phyloP scores from a whole-genome alignment of 2,329 filamentous ascomycete genomes.

The Cladosporium halotolerans region DNA sequence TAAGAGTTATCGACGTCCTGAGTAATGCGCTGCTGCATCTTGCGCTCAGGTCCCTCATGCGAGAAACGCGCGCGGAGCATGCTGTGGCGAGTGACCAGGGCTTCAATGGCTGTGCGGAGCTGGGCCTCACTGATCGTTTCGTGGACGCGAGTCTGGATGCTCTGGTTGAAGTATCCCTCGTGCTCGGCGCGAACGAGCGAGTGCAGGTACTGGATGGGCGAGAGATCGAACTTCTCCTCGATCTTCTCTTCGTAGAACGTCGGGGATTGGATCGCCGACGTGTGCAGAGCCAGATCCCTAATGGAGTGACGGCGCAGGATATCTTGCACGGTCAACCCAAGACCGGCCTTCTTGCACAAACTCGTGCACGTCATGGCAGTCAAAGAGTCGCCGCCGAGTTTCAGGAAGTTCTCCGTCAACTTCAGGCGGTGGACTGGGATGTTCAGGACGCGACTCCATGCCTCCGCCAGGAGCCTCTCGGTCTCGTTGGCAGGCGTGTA shows the following conservation, averaged over 20 bases:
- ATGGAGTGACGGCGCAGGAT: constrained; percentile 33
- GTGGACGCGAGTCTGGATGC: constrained; percentile 2
- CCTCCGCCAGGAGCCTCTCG: background rate
- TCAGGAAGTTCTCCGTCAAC: constrained; percentile 37
- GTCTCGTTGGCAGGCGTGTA: constrained; percentile 6
- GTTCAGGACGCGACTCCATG: constrained; percentile 9
- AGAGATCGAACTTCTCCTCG: constrained; percentile 9
- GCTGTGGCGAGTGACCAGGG: constrained; percentile 32
- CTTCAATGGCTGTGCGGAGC: constrained; percentile 18
- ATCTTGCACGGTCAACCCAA: constrained; percentile 30
- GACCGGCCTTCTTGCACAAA: constrained; percentile 30
- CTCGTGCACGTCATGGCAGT: constrained; percentile 41
- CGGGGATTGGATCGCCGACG: background rate
- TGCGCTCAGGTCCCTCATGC: constrained; percentile 18
- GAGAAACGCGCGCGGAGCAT: constrained; percentile 37
- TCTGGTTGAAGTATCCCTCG: constrained; percentile 13
- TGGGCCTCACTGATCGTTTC: background rate
- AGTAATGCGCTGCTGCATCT: constrained; percentile 30
- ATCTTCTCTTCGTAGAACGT: background rate
- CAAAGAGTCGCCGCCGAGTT: constrained; percentile 43
- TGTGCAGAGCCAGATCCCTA: constrained; percentile 10
- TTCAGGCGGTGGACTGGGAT: constrained; percentile 2
- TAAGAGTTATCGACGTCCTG: constrained; percentile 20
- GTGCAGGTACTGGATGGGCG: constrained; percentile 9
- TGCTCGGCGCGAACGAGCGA: constrained; percentile 8